A percentile compares a stretch with the other conserved stretches of the same genome.
Conservation (phyloP, 2,329 filamentous ascomycete genomes). For the Cladosporium velox region DNA sequence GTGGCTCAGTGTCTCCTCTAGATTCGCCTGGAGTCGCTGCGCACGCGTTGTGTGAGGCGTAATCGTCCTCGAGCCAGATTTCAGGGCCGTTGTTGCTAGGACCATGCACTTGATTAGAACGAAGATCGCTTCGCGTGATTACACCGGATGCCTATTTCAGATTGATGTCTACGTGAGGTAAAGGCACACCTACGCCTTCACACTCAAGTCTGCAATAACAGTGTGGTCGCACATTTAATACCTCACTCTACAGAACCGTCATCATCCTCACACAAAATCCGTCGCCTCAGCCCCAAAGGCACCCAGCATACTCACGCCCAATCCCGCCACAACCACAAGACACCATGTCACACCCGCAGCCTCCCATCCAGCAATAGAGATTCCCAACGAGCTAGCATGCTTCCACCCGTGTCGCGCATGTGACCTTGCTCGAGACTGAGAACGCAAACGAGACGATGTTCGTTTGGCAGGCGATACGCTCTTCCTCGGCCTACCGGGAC, state of each 20-base stretch:
- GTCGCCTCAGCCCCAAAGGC: slow-evolving; percentile 6
- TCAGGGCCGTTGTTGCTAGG: no score
- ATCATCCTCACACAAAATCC: slow-evolving; percentile 2
- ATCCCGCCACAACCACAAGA: slow-evolving; percentile 5
- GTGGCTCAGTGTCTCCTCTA: no score
- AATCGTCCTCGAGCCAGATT: no score
- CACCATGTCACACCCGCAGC: slow-evolving; percentile 14
- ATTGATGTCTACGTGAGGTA: no score
- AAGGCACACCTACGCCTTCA: no score
- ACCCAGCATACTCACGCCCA: not conserved
- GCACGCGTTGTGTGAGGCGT: no score
- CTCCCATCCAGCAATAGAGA: slow-evolving; percentile 5
- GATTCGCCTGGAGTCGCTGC: no score
- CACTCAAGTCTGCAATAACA: not conserved
- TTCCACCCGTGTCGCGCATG: not conserved
- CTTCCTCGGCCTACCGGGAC: slow-evolving; percentile 1
- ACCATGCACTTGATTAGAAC: not conserved
- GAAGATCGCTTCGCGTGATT: not conserved
- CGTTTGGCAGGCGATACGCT: slow-evolving; percentile 11
- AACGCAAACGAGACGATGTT: not conserved
- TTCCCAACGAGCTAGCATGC: not conserved
- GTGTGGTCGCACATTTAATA: not conserved
- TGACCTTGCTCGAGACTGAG: slow-evolving; percentile 14
- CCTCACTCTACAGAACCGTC: not conserved
- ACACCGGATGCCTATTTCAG: not conserved